Evolutionary conservation across 2,329 filamentous ascomycete genomes (phyloP).

Genomic region (Trichoderma breve): DNA sequence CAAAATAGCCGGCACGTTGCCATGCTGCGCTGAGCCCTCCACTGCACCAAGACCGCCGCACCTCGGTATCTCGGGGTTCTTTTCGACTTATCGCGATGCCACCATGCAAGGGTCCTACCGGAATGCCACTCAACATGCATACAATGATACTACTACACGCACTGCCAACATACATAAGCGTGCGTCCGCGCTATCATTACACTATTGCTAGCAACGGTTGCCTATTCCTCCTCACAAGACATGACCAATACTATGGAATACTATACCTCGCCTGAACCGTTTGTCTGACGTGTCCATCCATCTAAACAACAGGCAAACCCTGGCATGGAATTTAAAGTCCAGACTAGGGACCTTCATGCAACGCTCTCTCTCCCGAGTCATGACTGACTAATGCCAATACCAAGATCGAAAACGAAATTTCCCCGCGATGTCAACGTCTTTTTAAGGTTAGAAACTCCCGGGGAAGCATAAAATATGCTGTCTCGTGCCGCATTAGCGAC

Average conservation of each 20-base stretch:
- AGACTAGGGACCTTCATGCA: background rate
- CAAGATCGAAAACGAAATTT: background rate
- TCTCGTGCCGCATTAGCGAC: background rate
- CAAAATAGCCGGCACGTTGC: background rate
- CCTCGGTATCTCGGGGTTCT: background rate
- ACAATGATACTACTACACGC: no score
- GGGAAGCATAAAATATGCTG: slow-evolving; percentile 3
- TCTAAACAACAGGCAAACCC: background rate
- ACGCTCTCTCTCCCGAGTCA: background rate
- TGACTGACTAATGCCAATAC: background rate
- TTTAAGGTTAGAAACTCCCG: background rate
- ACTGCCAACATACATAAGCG: background rate
- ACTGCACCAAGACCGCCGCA: background rate
- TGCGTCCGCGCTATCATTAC: background rate
- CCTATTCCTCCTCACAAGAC: background rate
- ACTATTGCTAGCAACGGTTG: background rate
- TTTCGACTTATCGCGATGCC: background rate
- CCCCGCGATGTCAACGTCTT: background rate
- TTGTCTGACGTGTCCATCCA: background rate
- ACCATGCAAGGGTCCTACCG: background rate
- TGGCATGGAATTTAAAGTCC: background rate
- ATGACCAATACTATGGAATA: background rate
- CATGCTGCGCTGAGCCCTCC: background rate
- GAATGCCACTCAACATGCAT: background rate
- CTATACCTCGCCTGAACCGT: background rate